Evolutionary conservation across 2,329 filamentous ascomycete species (phyloP).

Genomic region (Neofusicoccum sp.): DNA sequence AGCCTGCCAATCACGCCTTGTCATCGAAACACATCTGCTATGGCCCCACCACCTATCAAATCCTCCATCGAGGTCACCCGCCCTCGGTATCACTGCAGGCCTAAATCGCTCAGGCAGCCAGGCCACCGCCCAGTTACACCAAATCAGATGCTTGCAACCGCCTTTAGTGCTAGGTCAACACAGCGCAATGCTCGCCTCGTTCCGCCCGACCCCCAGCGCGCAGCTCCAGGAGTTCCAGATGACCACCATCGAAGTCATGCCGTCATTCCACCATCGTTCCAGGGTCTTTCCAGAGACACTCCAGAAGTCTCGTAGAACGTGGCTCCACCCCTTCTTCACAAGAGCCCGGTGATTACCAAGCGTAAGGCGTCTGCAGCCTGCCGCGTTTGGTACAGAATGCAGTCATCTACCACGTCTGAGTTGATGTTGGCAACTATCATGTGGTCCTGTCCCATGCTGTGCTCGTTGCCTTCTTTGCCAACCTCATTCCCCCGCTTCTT

Average conservation of each 20-base stretch:
- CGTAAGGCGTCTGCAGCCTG: neutral
- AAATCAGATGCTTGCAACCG: neutral
- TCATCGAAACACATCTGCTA: neutral
- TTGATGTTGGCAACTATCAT: neutral
- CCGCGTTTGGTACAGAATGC: neutral
- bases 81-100: neutral
- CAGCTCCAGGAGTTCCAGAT: neutral
- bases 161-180: neutral
- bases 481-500: neutral
- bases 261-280: neutral
- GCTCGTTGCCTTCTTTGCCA: slow-evolving; percentile 5
- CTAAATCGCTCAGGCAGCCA: neutral
- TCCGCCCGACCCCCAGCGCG: neutral
- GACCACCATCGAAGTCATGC: neutral
- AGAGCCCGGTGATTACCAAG: neutral
- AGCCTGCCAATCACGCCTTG: neutral
- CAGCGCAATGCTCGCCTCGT: neutral
- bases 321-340: neutral
- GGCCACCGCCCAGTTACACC: neutral
- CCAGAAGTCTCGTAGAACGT: no score
- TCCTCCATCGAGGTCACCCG: neutral
- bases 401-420: neutral
- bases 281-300: no score
- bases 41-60: neutral
- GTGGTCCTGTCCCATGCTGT: slow-evolving; percentile 1